phyloP scores from a whole-genome alignment of 768 basidiomycete genomes.

The Phylloporus sp. region DNA sequence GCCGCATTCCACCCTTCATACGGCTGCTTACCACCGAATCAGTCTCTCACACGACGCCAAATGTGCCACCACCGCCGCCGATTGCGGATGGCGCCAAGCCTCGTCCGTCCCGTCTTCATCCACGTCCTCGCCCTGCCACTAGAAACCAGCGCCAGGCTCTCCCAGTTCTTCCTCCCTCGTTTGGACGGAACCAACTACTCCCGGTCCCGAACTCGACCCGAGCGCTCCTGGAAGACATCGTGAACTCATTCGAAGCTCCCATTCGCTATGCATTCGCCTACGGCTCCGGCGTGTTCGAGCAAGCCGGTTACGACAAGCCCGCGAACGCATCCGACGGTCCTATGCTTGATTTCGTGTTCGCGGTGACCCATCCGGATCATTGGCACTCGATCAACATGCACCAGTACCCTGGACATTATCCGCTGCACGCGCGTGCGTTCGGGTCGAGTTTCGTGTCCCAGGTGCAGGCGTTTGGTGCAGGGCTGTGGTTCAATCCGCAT shows the following conservation, averaged over 20 bases:
- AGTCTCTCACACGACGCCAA: constrained; percentile 20
- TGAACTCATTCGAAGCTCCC: constrained; percentile 78
- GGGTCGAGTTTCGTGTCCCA: constrained; percentile 80
- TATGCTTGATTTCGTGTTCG: constrained; percentile 96
- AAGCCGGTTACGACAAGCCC: constrained; percentile 63
- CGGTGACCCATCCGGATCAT: constrained; percentile 86
- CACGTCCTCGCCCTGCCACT: constrained; percentile 36
- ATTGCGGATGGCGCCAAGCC: constrained; percentile 27
- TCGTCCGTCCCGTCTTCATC: constrained; percentile 36
- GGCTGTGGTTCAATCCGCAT: constrained; percentile 95
- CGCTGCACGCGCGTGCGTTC: constrained; percentile 76
- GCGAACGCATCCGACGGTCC: constrained; percentile 43
- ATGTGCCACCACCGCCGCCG: constrained; percentile 28
- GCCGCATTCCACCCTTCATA: constrained; percentile 13
- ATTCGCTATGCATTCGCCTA: constrained; percentile 98
- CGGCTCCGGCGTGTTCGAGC: constrained; percentile 93
- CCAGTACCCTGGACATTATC: constrained; percentile 88
- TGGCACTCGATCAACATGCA: constrained; percentile 97
- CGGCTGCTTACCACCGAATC: constrained; percentile 28
- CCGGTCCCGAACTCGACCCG: constrained; percentile 76
- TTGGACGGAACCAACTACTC: constrained; percentile 79
- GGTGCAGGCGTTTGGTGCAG: constrained; percentile 72
- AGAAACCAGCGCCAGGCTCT: constrained; percentile 32
- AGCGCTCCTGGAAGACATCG: constrained; percentile 73
- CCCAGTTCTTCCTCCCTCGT: constrained; percentile 59